phyloP scores from a whole-genome alignment of 129 eudicot genomes.

The Helichrysum umbraculigerum region DNA sequence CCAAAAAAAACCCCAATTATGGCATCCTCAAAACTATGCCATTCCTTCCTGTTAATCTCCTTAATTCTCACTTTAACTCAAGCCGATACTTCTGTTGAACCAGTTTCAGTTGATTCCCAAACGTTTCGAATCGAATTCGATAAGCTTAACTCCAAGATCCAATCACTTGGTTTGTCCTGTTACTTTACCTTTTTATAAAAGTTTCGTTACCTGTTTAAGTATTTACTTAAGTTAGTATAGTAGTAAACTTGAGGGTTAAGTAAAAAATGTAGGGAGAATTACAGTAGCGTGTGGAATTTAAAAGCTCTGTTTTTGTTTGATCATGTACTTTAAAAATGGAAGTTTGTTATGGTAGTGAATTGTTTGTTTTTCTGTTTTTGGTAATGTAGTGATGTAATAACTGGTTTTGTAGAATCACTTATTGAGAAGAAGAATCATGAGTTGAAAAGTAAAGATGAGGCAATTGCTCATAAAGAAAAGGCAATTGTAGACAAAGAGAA shows the following conservation, averaged over 20 bases:
- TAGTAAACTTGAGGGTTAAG: not conserved
- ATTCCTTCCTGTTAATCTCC: slow-evolving; percentile 31
- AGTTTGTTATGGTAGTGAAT: not conserved
- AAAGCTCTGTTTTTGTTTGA: not conserved
- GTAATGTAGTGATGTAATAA: not conserved
- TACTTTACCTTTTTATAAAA: not conserved
- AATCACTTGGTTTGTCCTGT: slow-evolving; percentile 53
- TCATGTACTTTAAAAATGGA: not conserved
- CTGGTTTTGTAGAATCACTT: slow-evolving; percentile 50
- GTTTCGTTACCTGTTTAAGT: not conserved
- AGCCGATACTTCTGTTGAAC: slow-evolving; percentile 35
- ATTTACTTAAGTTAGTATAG: too few relatives aligned
- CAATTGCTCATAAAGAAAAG: slow-evolving; percentile 35
- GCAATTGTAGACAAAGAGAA: slow-evolving; percentile 44
- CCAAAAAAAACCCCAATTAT: slow-evolving; percentile 30
- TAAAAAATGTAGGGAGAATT: not conserved
- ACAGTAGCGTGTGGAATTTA: too few relatives aligned
- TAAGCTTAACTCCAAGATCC: slow-evolving; percentile 73
- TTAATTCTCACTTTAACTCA: slow-evolving; percentile 28
- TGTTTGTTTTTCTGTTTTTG: not conserved
- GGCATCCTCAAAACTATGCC: slow-evolving; percentile 46
- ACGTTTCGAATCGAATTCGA: slow-evolving; percentile 43
- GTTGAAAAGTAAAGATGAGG: slow-evolving; percentile 55
- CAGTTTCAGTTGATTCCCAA: slow-evolving; percentile 38
- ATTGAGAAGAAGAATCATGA: slow-evolving; percentile 52